phyloP scores from a whole-genome alignment of 2,329 filamentous ascomycete genomes.

The Hypoxylon sp. region DNA sequence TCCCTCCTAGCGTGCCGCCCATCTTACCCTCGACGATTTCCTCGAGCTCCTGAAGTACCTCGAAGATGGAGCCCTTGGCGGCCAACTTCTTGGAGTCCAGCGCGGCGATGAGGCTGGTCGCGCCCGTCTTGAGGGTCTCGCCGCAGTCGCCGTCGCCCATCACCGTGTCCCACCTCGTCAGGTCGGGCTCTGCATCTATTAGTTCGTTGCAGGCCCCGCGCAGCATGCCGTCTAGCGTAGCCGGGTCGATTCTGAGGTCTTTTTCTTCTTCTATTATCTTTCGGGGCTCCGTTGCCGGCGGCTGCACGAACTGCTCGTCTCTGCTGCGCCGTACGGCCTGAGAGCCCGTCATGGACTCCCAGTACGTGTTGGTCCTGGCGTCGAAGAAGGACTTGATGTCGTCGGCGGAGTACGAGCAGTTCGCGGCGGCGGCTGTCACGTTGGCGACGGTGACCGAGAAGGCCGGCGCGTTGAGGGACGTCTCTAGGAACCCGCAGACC shows the following conservation, averaged over 20 bases:
- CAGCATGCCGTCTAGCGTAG: conserved; percentile 65
- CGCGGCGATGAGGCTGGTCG: conserved; percentile 61
- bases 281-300: conserved; percentile 51
- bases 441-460: conserved; percentile 77
- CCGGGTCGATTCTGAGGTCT: conserved; percentile 64
- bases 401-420: conserved; percentile 59
- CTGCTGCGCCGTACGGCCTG: conserved; percentile 55
- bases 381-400: conserved; percentile 75
- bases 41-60: conserved; percentile 62
- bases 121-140: conserved; percentile 68
- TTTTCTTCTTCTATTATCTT: conserved; percentile 54
- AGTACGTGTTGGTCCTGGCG: conserved; percentile 67
- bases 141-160: conserved; percentile 77
- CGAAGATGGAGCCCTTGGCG: conserved; percentile 59
- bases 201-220: conserved; percentile 64
- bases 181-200: conserved; percentile 69
- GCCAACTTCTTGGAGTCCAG: conserved; percentile 55
- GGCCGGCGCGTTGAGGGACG: conserved; percentile 76
- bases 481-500: conserved; percentile 74
- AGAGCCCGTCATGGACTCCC: conserved; percentile 64
- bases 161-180: conserved; percentile 72
- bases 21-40: conserved; percentile 68
- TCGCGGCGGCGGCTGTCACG: conserved; percentile 60
- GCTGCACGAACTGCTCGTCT: conserved; percentile 58
- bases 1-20: conserved; percentile 56